Percentiles rank a stretch among this genome's conserved stretches.
These are phyloP conservation scores for Ambrosia trifida DNA, from an alignment of 129 eudicot genomes.

Conservation along the genomic window DNA sequence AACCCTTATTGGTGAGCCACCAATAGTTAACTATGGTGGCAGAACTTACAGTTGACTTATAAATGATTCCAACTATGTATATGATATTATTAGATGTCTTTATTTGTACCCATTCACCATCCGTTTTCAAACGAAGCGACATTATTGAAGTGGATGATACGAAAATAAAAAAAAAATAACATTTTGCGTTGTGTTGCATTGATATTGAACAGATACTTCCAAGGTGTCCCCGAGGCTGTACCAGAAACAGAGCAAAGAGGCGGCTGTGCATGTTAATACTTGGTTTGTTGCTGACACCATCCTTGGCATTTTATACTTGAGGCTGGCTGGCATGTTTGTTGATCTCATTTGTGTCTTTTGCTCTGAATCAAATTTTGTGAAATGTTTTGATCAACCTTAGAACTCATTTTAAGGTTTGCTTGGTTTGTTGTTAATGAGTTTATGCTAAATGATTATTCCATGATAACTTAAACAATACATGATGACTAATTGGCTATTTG, in stretches of 20 bases:
- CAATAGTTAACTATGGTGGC: no score
- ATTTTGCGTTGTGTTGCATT: neutral
- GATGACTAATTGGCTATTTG: neutral
- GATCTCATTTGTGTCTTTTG: conserved; percentile 2
- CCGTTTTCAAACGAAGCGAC: no score
- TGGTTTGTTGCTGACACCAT: conserved; percentile 13
- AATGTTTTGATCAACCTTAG: neutral
- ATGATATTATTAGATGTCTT: no score
- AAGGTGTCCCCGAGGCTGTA: conserved; percentile 85
- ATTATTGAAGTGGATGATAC: no score
- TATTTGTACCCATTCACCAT: neutral
- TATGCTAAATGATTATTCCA: neutral
- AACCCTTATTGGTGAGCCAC: neutral
- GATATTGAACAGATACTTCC: conserved; percentile 74
- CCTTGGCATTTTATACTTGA: conserved; percentile 10
- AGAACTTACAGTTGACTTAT: no score
- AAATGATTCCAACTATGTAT: no score
- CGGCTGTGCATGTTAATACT: conserved; percentile 79
- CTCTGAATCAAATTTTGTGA: conserved; percentile 1
- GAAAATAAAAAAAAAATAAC: no score
- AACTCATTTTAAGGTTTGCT: neutral
- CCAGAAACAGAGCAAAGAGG: conserved; percentile 85
- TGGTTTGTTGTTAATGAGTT: conserved; percentile 2
- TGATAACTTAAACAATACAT: neutral
- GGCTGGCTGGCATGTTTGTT: conserved; percentile 10